Conservation (phyloP, 805 yeast species). For the Starmerella bombicola region DNA sequence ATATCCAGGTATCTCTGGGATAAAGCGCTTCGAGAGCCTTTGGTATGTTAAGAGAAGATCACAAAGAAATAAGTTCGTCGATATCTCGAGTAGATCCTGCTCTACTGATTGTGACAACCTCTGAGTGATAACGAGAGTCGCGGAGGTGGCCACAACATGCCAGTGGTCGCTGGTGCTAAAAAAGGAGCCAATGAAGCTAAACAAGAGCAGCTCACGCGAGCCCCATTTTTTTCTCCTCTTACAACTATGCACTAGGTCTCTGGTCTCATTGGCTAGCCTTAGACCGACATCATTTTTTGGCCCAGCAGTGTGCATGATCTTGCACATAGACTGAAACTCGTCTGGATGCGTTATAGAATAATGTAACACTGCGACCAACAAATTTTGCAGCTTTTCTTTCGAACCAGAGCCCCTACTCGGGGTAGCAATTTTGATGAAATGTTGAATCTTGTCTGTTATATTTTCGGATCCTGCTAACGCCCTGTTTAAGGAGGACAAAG, state of each 20-base stretch:
- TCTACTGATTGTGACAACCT: conserved; percentile 43
- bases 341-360: conserved; percentile 31
- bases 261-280: conserved; percentile 46
- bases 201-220: conserved; percentile 50
- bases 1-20: conserved; percentile 65
- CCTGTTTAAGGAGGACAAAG: not conserved
- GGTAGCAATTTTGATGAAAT: conserved; percentile 48
- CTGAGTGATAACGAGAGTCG: conserved; percentile 60
- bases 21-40: conserved; percentile 59
- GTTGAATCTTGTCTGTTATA: conserved; percentile 31
- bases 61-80: conserved; percentile 53
- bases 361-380: conserved; percentile 51
- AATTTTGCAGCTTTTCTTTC: conserved; percentile 53
- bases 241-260: conserved; percentile 48
- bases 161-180: conserved; percentile 94
- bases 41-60: conserved; percentile 62
- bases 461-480: conserved; percentile 3
- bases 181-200: conserved; percentile 56
- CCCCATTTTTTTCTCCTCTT: conserved; percentile 30
- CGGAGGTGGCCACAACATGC: conserved; percentile 81
- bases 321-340: conserved; percentile 29
- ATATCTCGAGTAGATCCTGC: conserved; percentile 33
- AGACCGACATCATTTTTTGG: conserved; percentile 45
- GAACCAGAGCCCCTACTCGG: conserved; percentile 75
- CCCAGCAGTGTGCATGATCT: conserved; percentile 39